phyloP scores from a whole-genome alignment of 768 basidiomycete species.

The Leccinellum rugosiceps region DNA sequence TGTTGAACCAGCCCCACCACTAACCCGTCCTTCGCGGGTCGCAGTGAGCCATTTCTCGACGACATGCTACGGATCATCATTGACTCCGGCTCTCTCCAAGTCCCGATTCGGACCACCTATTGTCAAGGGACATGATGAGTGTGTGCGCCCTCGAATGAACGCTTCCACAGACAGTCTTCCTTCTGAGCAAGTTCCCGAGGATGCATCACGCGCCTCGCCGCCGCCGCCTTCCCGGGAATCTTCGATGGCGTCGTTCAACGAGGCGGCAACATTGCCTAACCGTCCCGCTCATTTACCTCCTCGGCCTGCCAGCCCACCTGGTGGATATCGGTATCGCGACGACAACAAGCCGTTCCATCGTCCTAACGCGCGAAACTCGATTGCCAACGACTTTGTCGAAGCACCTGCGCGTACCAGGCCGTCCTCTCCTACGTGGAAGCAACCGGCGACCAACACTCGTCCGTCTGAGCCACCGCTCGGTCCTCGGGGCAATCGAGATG shows the following conservation, averaged over 20 bases:
- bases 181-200: slow-evolving; percentile 14
- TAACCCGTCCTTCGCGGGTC: slow-evolving; percentile 16
- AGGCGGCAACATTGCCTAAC: background rate
- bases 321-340: slow-evolving; percentile 8
- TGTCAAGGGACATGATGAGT: slow-evolving; percentile 16
- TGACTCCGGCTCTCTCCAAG: slow-evolving; percentile 10
- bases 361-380: background rate
- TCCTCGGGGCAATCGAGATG: slow-evolving; percentile 8
- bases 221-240: slow-evolving; percentile 32
- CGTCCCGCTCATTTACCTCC: slow-evolving; percentile 23
- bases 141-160: background rate
- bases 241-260: slow-evolving; percentile 19
- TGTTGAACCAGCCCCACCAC: slow-evolving; percentile 6
- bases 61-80: background rate
- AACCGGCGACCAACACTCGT: slow-evolving; percentile 1
- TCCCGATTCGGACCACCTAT: slow-evolving; percentile 34
- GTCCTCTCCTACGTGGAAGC: slow-evolving; percentile 1
- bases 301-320: slow-evolving; percentile 19
- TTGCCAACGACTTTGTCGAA: slow-evolving; percentile 5
- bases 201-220: slow-evolving; percentile 21
- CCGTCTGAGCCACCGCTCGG: slow-evolving; percentile 4
- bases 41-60: slow-evolving; percentile 7
- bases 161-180: slow-evolving; percentile 17
- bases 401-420: slow-evolving; percentile 2
- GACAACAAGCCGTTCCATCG: background rate